Conservation (phyloP, 1,139 yeast species). For the Lizanozyma gosingica region DNA sequence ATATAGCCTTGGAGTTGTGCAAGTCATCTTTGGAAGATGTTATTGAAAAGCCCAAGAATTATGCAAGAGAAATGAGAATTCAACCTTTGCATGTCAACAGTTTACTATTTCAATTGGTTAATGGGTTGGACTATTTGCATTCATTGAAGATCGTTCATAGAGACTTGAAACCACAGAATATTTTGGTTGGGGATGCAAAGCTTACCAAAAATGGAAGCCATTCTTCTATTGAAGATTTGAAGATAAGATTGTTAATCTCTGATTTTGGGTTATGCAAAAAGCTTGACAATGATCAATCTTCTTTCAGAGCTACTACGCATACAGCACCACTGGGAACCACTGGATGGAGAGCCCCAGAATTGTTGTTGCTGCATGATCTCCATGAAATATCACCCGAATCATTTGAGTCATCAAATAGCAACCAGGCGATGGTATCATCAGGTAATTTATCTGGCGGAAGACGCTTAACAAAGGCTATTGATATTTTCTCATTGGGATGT, state of each 20-base stretch:
- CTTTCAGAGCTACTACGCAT: slow-evolving; percentile 86
- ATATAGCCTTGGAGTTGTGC: slow-evolving; percentile 89
- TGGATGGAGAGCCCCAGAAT: slow-evolving; percentile 98
- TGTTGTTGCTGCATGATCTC: slow-evolving; percentile 42
- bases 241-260: slow-evolving; percentile 66
- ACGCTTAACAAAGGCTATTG: slow-evolving; percentile 83
- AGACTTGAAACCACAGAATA: slow-evolving; percentile 93
- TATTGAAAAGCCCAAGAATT: slow-evolving; percentile 44
- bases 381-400: slow-evolving; percentile 31
- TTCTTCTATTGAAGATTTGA: slow-evolving; percentile 2
- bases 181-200: slow-evolving; percentile 70
- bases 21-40: slow-evolving; percentile 84
- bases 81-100: slow-evolving; percentile 38
- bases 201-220: slow-evolving; percentile 6
- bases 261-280: slow-evolving; percentile 95
- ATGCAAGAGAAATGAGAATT: slow-evolving; percentile 20
- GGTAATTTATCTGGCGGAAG: slow-evolving; percentile 17
- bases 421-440: not conserved
- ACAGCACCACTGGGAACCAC: slow-evolving; percentile 90
- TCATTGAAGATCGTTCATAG: slow-evolving; percentile 89
- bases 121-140: slow-evolving; percentile 83
- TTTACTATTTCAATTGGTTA: slow-evolving; percentile 67
- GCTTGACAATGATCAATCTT: slow-evolving; percentile 84
- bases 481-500: slow-evolving; percentile 90
- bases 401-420: slow-evolving; percentile 1